Base-by-base conservation (phyloP, 768 basidiomycete genomes). In the Leccinum uliginosum region DNA sequence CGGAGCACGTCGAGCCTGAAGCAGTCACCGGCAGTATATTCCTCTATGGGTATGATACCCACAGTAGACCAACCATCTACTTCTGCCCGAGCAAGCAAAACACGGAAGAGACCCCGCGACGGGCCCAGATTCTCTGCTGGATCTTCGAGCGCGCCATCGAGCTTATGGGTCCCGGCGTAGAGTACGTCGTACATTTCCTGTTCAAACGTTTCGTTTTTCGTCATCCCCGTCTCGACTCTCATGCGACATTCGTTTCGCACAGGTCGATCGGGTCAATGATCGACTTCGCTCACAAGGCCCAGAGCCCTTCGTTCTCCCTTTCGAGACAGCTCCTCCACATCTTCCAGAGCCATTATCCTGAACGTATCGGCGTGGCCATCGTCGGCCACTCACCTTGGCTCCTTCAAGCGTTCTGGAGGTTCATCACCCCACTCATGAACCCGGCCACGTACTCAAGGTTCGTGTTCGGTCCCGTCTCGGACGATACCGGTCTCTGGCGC, bases 11-110 rank as follows among this genome's bases (percentile, higher is more conserved):
- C 60, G 86, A 89, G 61, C 83, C 85, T 17, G 93, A 95, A 74
- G 85, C 83, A 1, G 72, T 87, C 49, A 96, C 92, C 5, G 93
- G 93, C 32, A 94, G 94, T 73, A 80, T 84, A 67, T 75, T 93
- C 49, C 59, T 85, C n/a, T 89, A 88, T 62, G 93, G 93, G 4
- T 93, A 82, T 66, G 91, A 93, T 68, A 70, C 72, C 7, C 71
- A 71, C 21, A 79, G 86, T 12, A 76, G 88, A 55, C 90, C 91
- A 3, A 85, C 76, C 0, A 71, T 85, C 38, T 92, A 93, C 71
- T 79, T 92, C 76, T 74, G 74, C 44, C 83, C 83, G 2, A 79
- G 76, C 66, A 83, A 83, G 21, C 92, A 94, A 70, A 94, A 93
- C 70, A 93, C 91, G 0, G 78, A 82, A 4, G 87, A 86, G 59